These are phyloP conservation scores for Lagenaria siceraria DNA, from an alignment of 306 rosid genomes.

Conservation along the genomic window DNA sequence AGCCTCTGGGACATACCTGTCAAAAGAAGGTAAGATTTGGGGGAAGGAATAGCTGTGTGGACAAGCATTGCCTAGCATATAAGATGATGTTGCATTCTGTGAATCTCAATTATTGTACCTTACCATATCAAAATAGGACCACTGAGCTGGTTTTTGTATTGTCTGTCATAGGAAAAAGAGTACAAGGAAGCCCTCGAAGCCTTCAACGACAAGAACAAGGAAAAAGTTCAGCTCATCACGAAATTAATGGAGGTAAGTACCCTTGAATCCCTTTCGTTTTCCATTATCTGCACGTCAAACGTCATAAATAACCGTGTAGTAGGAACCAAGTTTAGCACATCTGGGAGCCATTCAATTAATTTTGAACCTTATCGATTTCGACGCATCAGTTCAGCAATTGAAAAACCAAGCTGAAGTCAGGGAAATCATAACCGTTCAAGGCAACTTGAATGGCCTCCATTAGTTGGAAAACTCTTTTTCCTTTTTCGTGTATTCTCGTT, in stretches of 20 bases:
- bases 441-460: not conserved
- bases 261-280: not conserved
- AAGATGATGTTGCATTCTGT: conserved; percentile 3
- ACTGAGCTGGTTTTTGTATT: conserved; percentile 7
- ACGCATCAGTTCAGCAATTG: not conserved
- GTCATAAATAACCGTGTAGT: not conserved
- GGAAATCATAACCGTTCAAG: not conserved
- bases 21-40: conserved; percentile 65
- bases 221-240: conserved; percentile 66
- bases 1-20: conserved; percentile 90
- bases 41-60: not conserved
- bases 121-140: not conserved
- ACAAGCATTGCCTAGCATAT: not conserved
- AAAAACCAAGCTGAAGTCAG: not conserved
- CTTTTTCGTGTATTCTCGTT: not conserved
- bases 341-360: not conserved
- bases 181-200: conserved; percentile 94
- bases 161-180: conserved; percentile 61
- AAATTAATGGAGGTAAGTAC: conserved; percentile 64
- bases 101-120: not conserved
- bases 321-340: not conserved
- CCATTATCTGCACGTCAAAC: not conserved
- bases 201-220: conserved; percentile 88
- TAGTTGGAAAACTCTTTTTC: not conserved
- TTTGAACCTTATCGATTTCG: not conserved